These are phyloP conservation scores for Cephalotrichum gorgonifer DNA, from an alignment of 2,329 filamentous ascomycete species.

Conservation along the genomic window DNA sequence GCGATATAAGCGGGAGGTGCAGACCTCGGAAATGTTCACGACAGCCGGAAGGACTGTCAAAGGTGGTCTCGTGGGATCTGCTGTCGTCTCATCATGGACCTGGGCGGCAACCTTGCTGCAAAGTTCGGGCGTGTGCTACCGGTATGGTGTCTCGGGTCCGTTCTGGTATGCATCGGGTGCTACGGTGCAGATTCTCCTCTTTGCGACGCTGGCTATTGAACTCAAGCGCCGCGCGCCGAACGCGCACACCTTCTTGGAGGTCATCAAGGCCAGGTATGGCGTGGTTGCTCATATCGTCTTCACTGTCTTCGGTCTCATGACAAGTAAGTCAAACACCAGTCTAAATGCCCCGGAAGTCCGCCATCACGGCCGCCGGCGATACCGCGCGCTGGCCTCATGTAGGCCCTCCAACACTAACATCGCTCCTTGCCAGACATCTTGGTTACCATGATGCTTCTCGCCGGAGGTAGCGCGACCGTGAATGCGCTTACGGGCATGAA, in stretches of 20 bases:
- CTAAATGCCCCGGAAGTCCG: no score
- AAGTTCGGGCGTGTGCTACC: constrained; percentile 71
- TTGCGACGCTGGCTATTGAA: constrained; percentile 84
- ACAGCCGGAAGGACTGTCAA: constrained; percentile 84
- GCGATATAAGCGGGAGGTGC: constrained; percentile 54
- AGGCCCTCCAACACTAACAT: no score
- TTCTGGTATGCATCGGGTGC: constrained; percentile 59
- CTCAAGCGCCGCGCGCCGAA: constrained; percentile 80
- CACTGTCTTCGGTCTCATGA: constrained; percentile 72
- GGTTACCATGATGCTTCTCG: constrained; percentile 81
- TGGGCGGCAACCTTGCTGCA: constrained; percentile 82
- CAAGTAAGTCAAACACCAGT: constrained; percentile 27
- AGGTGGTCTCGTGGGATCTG: constrained; percentile 75
- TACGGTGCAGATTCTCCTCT: constrained; percentile 78
- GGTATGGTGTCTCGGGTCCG: constrained; percentile 56
- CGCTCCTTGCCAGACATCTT: constrained; percentile 48
- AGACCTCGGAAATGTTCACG: constrained; percentile 88
- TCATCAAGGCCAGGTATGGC: constrained; percentile 73
- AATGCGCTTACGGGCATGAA: constrained; percentile 30
- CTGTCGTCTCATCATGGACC: constrained; percentile 89
- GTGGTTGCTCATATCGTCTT: constrained; percentile 62
- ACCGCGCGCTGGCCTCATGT: no score
- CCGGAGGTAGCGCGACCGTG: constrained; percentile 59
- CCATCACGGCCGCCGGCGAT: no score
- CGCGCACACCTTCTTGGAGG: constrained; percentile 76